These are phyloP conservation scores for Pseudocohnilembus persalinus DNA, from an alignment of 169 alveolate species.

Conservation along the genomic window DNA sequence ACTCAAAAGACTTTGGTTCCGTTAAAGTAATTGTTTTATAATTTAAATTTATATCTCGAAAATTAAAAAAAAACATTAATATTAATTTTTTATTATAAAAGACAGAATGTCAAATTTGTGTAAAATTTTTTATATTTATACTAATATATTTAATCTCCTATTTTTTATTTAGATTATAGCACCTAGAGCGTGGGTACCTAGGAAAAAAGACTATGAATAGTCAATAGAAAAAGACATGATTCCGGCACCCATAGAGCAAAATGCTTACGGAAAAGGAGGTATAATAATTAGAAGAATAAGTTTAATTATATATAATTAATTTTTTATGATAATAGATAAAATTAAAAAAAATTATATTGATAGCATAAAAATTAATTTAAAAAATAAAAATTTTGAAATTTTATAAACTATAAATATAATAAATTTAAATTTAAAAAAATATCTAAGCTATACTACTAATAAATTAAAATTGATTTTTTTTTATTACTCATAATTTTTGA, in stretches of 20 bases:
- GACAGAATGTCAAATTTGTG: no score
- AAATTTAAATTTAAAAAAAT: no score
- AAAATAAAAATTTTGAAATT: no score
- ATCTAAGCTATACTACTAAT: background rate
- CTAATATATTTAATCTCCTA: background rate
- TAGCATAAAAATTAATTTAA: no score
- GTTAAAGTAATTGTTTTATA: constrained; percentile 52
- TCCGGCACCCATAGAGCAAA: background rate
- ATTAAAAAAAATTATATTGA: no score
- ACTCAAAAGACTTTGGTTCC: constrained; percentile 52
- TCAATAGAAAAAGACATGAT: background rate
- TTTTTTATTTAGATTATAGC: background rate
- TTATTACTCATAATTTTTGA: background rate
- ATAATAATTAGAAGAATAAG: background rate
- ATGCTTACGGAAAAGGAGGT: background rate
- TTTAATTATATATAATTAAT: no score
- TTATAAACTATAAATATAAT: no score
- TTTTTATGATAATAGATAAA: no score
- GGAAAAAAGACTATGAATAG: background rate
- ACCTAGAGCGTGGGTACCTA: background rate
- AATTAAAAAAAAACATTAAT: no score
- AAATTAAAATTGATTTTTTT: no score
- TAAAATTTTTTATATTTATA: no score
- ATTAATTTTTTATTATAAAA: no score
- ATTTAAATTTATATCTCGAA: constrained; percentile 3